Base-by-base conservation (phyloP, 2,329 filamentous ascomycete species). In the Cadophora malorum region DNA sequence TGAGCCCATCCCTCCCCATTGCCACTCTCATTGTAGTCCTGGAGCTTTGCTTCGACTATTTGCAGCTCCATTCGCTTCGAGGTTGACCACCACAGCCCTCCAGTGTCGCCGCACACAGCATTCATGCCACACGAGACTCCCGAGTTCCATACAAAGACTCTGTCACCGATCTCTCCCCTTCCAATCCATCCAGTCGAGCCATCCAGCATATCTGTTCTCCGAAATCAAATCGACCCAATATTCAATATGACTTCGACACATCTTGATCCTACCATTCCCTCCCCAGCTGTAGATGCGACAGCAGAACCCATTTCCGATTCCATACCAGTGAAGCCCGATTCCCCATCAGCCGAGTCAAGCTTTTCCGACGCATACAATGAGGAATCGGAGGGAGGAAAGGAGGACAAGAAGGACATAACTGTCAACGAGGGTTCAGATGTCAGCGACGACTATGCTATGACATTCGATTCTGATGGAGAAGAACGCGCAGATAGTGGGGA, bases 81-180 rank as follows among this genome's bases (percentile, higher is more conserved):
- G 28, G 19, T 50, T 63, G 16, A 33, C 49, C 52, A 49, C 5
- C 14, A 16, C 63, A 47, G 21, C 33, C 45, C 25, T 64, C 53
- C 52, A 58, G 47, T 55, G 41, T 67, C 64, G 60, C 41, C 66
- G 56, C 70, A 56, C 61, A 63, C 19, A 64, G 63, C 52, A 66
- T 71, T 70, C 65, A 75, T 75, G 71, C 67, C 69, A 61, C 60
- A 67, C 68, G 83, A 86, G 78, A 80, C 84, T 76, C 80, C 81
- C 75, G 85, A 90, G 78, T 87, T 88, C 78, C 86, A 85, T 77
- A 87, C 88, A 80, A 85, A 88, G 78, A 86, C 86, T 72, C 81
- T 90, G 76, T 90, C 88, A 76, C 90, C 90, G 71, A 87, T 90
- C 76, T 91, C 89, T 77, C 90, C 90, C 76, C 88, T 89, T 74